A percentile compares a stretch with the other conserved stretches of the same genome.
These are phyloP conservation scores for Phyllostachys edulis DNA, from an alignment of 176 grass and related monocot genomes.

Conservation along the genomic window DNA sequence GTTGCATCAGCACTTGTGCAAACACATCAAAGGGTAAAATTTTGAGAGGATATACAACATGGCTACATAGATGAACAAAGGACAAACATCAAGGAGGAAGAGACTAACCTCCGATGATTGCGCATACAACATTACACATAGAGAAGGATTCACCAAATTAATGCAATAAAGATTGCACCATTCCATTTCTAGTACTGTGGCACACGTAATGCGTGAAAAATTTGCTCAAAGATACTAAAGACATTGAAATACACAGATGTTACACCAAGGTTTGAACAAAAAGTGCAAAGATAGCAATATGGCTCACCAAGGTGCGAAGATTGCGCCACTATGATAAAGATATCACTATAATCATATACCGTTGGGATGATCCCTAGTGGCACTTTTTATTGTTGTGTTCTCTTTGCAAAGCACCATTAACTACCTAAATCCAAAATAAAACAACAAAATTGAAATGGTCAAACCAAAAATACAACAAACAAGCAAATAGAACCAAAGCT, in stretches of 20 bases:
- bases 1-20: slow-evolving; percentile 30
- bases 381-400: slow-evolving; percentile 87
- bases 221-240: background rate
- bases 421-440: slow-evolving; percentile 59
- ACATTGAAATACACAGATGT: slow-evolving; percentile 1
- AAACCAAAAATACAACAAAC: background rate
- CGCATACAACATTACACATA: slow-evolving; percentile 73
- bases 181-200: slow-evolving; percentile 90
- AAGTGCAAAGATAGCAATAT: background rate
- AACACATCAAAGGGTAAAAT: background rate
- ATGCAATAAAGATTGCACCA: slow-evolving; percentile 84
- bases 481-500: background rate
- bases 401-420: slow-evolving; percentile 93
- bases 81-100: slow-evolving; percentile 13
- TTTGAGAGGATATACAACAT: background rate
- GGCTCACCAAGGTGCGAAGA: background rate
- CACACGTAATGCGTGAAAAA: slow-evolving; percentile 29
- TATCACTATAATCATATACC: slow-evolving; percentile 40
- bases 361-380: slow-evolving; percentile 93
- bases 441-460: background rate
- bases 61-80: slow-evolving; percentile 3
- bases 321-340: slow-evolving; percentile 9
- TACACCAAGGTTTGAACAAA: slow-evolving; percentile 13
- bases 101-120: slow-evolving; percentile 70
- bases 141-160: slow-evolving; percentile 60